phyloP scores from a whole-genome alignment of 345 rosid genomes.

The Heritiera littoralis region DNA sequence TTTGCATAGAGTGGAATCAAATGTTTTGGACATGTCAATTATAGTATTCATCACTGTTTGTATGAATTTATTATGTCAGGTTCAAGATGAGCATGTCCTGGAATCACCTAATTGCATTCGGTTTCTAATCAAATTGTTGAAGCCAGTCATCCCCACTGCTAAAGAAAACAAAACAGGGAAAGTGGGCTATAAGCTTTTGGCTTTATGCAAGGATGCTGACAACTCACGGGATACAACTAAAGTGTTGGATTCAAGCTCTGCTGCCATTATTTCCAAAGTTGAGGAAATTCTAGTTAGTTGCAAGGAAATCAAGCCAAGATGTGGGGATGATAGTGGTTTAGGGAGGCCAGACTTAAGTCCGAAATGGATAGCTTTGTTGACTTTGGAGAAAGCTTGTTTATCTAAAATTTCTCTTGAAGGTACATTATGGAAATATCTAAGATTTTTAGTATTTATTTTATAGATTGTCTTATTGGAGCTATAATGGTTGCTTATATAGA shows the following conservation, averaged over 20 bases:
- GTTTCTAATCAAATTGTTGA: conserved; percentile 74
- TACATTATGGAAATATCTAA: conserved; percentile 27
- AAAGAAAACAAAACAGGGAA: conserved; percentile 52
- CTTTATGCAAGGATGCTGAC: conserved; percentile 56
- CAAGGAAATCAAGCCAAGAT: conserved; percentile 58
- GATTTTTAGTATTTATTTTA: not conserved
- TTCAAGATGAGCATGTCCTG: conserved; percentile 70
- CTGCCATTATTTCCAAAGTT: conserved; percentile 62
- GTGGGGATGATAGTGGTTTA: conserved; percentile 36
- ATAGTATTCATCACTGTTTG: conserved; percentile 10
- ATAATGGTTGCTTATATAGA: not conserved
- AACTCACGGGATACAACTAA: conserved; percentile 46
- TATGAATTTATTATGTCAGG: conserved; percentile 45
- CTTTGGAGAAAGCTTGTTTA: conserved; percentile 87
- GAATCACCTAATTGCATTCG: conserved; percentile 62
- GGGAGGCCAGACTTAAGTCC: conserved; percentile 64
- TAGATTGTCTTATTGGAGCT: not conserved
- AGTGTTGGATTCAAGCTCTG: conserved; percentile 50
- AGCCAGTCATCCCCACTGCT: conserved; percentile 52
- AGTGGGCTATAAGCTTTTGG: conserved; percentile 74
- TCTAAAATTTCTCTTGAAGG: conserved; percentile 91
- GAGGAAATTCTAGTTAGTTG: conserved; percentile 67
- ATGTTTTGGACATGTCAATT: not conserved
- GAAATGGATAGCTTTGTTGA: conserved; percentile 82
- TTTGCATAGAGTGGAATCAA: not conserved